Base-by-base conservation (phyloP, 495 filamentous ascomycete species). In the Talaromyces stipitatus region DNA sequence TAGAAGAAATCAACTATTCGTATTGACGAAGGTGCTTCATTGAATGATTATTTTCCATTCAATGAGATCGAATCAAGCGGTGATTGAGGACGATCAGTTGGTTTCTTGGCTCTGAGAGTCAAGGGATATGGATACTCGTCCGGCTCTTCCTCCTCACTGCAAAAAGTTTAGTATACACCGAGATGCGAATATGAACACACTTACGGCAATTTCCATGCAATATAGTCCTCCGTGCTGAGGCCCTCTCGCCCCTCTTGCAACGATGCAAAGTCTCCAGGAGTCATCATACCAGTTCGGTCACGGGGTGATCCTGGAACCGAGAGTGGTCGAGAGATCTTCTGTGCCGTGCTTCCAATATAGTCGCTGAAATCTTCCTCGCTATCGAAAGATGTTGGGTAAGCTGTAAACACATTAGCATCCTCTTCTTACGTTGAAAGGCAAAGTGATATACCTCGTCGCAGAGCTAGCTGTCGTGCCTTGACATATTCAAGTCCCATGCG, bases 401-500 rank as follows among this genome's bases (percentile, higher is more conserved):
- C 94, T 86, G 61, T 52, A 14, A n/a, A 59, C 38, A 50, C 56
- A 50, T 28, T 20, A 33, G 46, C 45, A 33, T 12, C 1, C 26
- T 22, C 12, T 22, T 30, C 3, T 5, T 11, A 7, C 2, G 0
- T 1, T 16, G 16, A 24, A 55, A 3, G 14, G 11, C 0, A 18
- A 55, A 23, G 27, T 8, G 33, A 57, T 66, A 61, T 72, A 85
- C 84, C 83, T 80, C 94, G 83, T 56, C 94, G 78, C 59, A 98
- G 75, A 12, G 94, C 94, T 58, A 98, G 71, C 71, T 97, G 95
- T 32, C 94, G 83, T 30, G 94, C 94, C 74, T 98, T 98, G 72
- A 96, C 89, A 62, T 98, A 98, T 70, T 98, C 94, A 88, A 97
- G 83, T 10, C 94, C 94, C 94, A 98, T 98, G 38, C 94, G 80